These are phyloP conservation scores for Spathaspora sp. DNA, from an alignment of 1,139 yeast species.

Conservation along the genomic window DNA sequence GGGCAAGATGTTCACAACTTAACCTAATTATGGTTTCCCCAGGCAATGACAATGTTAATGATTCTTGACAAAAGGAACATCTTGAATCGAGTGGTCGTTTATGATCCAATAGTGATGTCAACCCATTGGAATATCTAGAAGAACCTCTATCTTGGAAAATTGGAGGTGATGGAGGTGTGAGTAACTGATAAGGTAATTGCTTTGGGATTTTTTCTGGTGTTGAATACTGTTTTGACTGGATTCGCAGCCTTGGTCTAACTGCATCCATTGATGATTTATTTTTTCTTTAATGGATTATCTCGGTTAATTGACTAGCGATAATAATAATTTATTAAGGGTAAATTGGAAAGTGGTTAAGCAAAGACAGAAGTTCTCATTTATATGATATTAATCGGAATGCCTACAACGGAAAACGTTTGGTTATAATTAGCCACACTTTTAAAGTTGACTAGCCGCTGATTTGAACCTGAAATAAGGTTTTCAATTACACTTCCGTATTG, in stretches of 20 bases:
- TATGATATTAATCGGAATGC: too few species aligned
- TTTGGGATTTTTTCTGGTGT: neutral
- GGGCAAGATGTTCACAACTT: constrained; percentile 30
- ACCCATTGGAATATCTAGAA: neutral
- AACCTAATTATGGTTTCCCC: constrained; percentile 28
- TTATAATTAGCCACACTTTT: neutral
- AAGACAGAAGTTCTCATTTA: too few species aligned
- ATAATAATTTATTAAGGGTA: neutral
- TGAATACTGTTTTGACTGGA: neutral
- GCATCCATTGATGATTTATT: neutral
- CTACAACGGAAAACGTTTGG: too few species aligned
- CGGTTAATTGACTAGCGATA: neutral
- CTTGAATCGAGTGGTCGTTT: constrained; percentile 10
- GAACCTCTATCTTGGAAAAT: neutral
- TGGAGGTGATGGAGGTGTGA: neutral
- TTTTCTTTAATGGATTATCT: neutral
- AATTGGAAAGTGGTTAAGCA: neutral
- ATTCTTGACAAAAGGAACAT: constrained; percentile 33
- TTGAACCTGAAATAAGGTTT: neutral
- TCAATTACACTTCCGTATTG: neutral
- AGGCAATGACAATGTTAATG: constrained; percentile 15
- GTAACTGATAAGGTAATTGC: neutral
- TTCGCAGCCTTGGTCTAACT: neutral
- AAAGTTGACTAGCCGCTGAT: neutral
- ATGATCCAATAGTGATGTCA: constrained; percentile 7